These are phyloP conservation scores for Stagonosporopsis chrysanthemi DNA, from an alignment of 2,329 filamentous ascomycete species.

Conservation along the genomic window DNA sequence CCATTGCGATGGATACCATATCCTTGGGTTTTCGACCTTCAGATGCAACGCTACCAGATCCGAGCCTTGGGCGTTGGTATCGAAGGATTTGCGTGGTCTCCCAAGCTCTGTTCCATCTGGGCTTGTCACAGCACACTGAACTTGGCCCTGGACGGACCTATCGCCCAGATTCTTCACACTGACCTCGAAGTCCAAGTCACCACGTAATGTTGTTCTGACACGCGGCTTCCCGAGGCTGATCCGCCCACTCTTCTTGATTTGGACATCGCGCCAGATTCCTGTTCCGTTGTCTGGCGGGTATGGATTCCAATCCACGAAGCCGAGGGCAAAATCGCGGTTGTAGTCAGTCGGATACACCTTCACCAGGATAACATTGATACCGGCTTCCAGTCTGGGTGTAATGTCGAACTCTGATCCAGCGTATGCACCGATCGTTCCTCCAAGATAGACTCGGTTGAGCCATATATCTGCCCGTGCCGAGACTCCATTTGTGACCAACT, in stretches of 20 bases:
- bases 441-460: constrained; percentile 64
- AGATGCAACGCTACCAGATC: constrained; percentile 52
- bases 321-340: constrained; percentile 64
- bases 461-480: constrained; percentile 67
- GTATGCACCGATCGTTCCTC: constrained; percentile 63
- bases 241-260: constrained; percentile 62
- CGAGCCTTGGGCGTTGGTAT: constrained; percentile 30
- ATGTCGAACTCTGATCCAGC: constrained; percentile 65
- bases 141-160: neutral
- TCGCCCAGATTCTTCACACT: constrained; percentile 33
- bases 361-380: constrained; percentile 61
- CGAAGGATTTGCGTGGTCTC: constrained; percentile 15
- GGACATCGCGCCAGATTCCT: constrained; percentile 67
- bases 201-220: constrained; percentile 29
- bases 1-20: constrained; percentile 71
- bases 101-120: constrained; percentile 23
- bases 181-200: constrained; percentile 29
- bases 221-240: constrained; percentile 50
- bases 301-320: constrained; percentile 70
- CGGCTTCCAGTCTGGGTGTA: constrained; percentile 51
- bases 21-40: constrained; percentile 53
- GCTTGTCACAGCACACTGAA: constrained; percentile 16
- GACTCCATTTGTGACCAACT: constrained; percentile 67
- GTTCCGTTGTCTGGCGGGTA: constrained; percentile 69
- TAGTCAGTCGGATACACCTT: constrained; percentile 66